These are phyloP conservation scores for Saccharomycopsis sp. DNA, from an alignment of 805 yeast genomes.

Conservation along the genomic window DNA sequence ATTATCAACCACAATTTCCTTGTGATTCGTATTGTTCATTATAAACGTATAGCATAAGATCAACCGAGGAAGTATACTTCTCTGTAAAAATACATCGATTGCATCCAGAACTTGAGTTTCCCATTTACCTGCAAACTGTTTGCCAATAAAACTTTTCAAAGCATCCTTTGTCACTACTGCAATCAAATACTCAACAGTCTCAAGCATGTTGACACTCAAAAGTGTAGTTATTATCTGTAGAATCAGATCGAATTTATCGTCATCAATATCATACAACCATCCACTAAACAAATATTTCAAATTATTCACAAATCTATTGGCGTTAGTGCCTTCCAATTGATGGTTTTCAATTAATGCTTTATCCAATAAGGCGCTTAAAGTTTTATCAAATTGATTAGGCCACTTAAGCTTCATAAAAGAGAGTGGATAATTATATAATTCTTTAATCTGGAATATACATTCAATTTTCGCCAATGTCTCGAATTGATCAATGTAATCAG, in stretches of 20 bases:
- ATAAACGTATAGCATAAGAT: background rate
- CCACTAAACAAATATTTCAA: slow-evolving; percentile 2
- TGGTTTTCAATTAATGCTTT: background rate
- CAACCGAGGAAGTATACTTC: background rate
- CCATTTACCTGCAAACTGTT: background rate
- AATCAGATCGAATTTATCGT: background rate
- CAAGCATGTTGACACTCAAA: background rate
- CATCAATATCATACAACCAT: background rate
- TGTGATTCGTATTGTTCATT: background rate
- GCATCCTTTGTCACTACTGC: slow-evolving; percentile 2
- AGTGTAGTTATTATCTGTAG: background rate
- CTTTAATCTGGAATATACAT: no score
- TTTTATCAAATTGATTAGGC: background rate
- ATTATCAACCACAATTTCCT: background rate
- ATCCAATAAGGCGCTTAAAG: slow-evolving; percentile 6
- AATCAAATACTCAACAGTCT: background rate
- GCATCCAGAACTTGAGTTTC: background rate
- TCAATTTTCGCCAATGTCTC: background rate
- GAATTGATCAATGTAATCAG: background rate
- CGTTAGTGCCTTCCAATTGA: background rate
- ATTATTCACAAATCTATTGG: background rate
- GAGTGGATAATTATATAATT: no score
- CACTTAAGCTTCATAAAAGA: no score
- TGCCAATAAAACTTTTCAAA: background rate
- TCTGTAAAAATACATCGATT: background rate